Base-by-base conservation (phyloP, 2,329 filamentous ascomycete species). In the Fusarium sp. region DNA sequence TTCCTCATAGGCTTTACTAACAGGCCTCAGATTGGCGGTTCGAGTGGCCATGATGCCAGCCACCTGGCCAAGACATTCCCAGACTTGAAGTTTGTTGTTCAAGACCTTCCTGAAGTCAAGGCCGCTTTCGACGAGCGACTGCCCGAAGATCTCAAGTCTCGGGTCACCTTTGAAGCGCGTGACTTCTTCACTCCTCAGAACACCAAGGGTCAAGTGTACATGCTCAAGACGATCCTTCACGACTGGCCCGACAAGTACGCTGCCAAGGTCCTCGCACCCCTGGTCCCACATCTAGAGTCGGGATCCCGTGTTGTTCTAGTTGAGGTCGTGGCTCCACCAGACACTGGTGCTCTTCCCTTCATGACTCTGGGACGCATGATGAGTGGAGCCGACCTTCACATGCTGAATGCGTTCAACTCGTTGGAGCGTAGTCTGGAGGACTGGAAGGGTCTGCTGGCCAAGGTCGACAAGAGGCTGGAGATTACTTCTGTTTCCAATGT, bases 171-270 rank as follows among this genome's bases (percentile, higher is more conserved):
- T 66, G 68, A 80, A 56, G 69, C 78, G 6, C 82, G 84, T 67
- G 79, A 83, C 68, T 82, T 85, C 70, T 82, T 85, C 74, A 60
- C 78, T 31, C 80, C 81, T 1, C 83, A 85, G 64, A 66, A 77
- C 9, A 76, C 79, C 6, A 65, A 79, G 20, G 88, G 83, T 3
- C 86, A 87, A 5, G 80, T 88, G 45, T 90, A 88, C 79, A 80
- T 89, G 60, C 79, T 90, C 64, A 88, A 88, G 69, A 80, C 84
- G 70, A 88, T 90, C 58, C 80, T 90, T 10, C 87, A 90, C 77
- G 87, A 89, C 81, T 89, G 87, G 87, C 82, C 87, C 0, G 86
- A 89, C 50, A 79, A 82, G 33, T 81, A 86, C 58, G 80, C 80
- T 1, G 69, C 80, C 29, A 77, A 79, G 50, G 85, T 88, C 38